Evolutionary conservation across 2,329 filamentous ascomycete genomes (phyloP), one percentile per base, ranked within the genome.

Genomic region (Biscogniauxia mediterranea): DNA sequence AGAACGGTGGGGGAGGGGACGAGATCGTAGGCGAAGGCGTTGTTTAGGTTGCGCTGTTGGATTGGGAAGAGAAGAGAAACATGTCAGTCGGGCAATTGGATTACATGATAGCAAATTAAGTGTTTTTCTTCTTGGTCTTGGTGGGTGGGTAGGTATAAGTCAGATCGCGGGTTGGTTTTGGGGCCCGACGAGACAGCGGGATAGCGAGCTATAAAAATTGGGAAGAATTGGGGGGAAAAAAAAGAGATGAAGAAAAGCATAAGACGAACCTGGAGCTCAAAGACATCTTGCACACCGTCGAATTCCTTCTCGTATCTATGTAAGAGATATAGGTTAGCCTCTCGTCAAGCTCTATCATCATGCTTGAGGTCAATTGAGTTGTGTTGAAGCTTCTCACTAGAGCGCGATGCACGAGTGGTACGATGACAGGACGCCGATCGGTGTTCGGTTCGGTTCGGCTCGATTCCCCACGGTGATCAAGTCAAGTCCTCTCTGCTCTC

Each of bases 1-100:
- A 97, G 86, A 76, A 99, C 95, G 71, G 91, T 88, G 68, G 94
- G 89, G 52, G 94, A 95, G 75, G 96, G 95, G 69, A 99, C 95
- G 75, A 99, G 90, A 89, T 99, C 95, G 89, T 99, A 99, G 76
- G 95, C 95, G 82, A 99, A 99, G 78, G 93, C 94, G 84, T 99
- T 99, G 89, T 99, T 99, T 86, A 93, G 75, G 64, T 75, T 74
- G 57, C 72, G 73, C 84, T 86, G 71, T 61, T 56, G 50, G 58
- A 61, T 46, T 53, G 25, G 28, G 57, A 60, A 38, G 32, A 52
- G 55, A 21, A 17, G 13, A 9, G 28, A 32, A 32, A 4, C 4
- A 32, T 15, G 64, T 69, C 62, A 69, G 65, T 38, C n/a, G 19
- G 3, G 19, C 50, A 52, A 52, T 52, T 28, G 26, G 38, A 17